Base-by-base conservation (phyloP, 768 basidiomycete genomes). In the Neoboletus brunneissimus region DNA sequence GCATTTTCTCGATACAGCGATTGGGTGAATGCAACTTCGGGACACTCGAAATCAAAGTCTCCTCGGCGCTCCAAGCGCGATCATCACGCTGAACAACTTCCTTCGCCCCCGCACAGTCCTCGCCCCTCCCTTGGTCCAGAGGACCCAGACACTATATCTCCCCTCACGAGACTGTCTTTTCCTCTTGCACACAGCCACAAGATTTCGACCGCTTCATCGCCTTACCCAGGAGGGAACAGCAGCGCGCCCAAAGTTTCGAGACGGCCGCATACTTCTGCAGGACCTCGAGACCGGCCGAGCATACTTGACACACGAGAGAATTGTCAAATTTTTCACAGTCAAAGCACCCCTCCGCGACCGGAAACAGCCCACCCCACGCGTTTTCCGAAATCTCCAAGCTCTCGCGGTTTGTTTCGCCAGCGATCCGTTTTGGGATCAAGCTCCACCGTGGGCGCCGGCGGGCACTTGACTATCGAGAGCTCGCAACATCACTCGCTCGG, bases 241-340 rank as follows among this genome's bases (percentile, higher is more conserved):
- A 67, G 53, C 56, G 73, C 64, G 57, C 55, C 54, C 60, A 76
- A 68, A 60, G 54, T 69, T 43, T 67, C 73, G 38, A 77, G 84
- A 55, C 73, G 88, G 45, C 88, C 88, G 34, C 87, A 90, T 65
- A 89, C 88, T 23, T 86, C 85, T 56, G 86, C 86, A n/a, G 87
- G 88, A 13, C 84, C 83, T 27, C 75, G 85, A 56, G 87, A 88
- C 65, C 78, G 76, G 66, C 67, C 77, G 31, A 68, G 69, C 49
- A 72, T 61, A 48, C 58, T 64, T 48, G 70, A 63, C 51, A 50
- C 56, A 37, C 57, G 45, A 41, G 61, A 59, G 47, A 46, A 45
- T 48, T 38, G 50, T 40, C 61, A 64, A 56, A 47, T 49, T 35
- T 35, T 35, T 16, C 34, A 16, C 15, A 35, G 16, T 48, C 53